A percentile compares a stretch with the other conserved stretches of the same genome.
These are phyloP conservation scores for Saussurea involucrata DNA, from an alignment of 129 eudicot genomes.

Conservation along the genomic window DNA sequence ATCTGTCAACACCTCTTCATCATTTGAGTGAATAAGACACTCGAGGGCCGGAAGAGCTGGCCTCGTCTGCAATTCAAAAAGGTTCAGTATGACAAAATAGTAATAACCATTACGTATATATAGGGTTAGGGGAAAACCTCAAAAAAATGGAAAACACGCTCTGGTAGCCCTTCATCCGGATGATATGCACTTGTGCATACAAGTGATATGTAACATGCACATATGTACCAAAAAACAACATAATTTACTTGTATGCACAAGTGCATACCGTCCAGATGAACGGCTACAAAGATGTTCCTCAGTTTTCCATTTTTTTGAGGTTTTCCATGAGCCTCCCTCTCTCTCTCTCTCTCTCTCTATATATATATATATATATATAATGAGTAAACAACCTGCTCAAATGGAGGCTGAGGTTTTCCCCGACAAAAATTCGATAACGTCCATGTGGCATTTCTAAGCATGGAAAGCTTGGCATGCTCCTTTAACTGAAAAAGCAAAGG, in stretches of 20 bases:
- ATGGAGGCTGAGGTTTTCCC: slow-evolving; percentile 82
- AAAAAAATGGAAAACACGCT: too few relatives aligned
- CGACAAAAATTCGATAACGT: slow-evolving; percentile 80
- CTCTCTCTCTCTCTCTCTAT: too few relatives aligned
- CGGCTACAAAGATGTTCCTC: too few relatives aligned
- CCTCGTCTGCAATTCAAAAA: slow-evolving; percentile 41
- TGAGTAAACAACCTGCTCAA: slow-evolving; percentile 58
- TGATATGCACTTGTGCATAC: too few relatives aligned
- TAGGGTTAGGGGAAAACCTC: too few relatives aligned
- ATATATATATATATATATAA: not conserved
- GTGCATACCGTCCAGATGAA: too few relatives aligned
- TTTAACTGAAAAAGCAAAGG: slow-evolving; percentile 68
- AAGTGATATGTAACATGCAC: too few relatives aligned
- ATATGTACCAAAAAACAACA: too few relatives aligned
- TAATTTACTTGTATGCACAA: too few relatives aligned
- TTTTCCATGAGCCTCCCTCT: too few relatives aligned
- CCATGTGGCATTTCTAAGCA: slow-evolving; percentile 92
- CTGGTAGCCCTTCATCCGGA: too few relatives aligned
- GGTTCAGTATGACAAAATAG: not conserved
- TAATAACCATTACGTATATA: not conserved
- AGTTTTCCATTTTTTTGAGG: too few relatives aligned
- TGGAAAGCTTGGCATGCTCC: slow-evolving; percentile 71
- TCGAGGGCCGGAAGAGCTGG: slow-evolving; percentile 86
- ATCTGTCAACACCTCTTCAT: slow-evolving; percentile 85
- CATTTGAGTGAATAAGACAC: slow-evolving; percentile 66